Evolutionary conservation across 371 early-diverging fungal genomes (phyloP), one percentile per base, ranked within the genome.

Genomic region (Zancudomyces culisetae): DNA sequence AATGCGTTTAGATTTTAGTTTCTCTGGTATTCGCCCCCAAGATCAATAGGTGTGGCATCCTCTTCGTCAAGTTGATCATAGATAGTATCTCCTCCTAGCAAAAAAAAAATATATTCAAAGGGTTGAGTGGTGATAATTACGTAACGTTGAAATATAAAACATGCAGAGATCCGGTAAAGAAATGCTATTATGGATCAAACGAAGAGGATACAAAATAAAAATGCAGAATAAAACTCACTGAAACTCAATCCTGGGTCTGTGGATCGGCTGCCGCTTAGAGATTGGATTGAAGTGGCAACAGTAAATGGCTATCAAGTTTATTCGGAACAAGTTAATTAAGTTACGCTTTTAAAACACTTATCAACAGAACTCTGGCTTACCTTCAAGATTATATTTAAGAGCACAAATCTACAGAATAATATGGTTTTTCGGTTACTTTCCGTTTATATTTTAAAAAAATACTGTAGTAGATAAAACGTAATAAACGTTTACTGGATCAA

Each of bases 271-370:
- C 12, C n/a, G 18, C 24, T 47, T 18, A 27, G 6, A 8, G 48
- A 47, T 27, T 47, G 48, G 28, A 47, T 47, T 18, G 48, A 18
- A 6, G 48, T 47, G 12, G 48, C 48, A 24, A 47, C 48, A 18
- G 48, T 47, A 8, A 47, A 47, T 26, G 48, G 48, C 48, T 47
- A 47, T 6, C n/a, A n/a, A n/a, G 8, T 43, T 43, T 8, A 43
- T 21, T 13, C n/a, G 40, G n/a, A 13, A 13, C n/a, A 13, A 40
- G 40, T 40, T 40, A 40, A 13, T 40, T 40, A 13, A 40, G n/a
- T 40, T 13, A 40, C 10, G n/a, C n/a, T 40, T 40, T 40, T 40
- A 13, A 40, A 40, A 40, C 10, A 40, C 10, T 10, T 10, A n/a
- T 40, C 10, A n/a, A n/a, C 10, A 40, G 10, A n/a, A 40, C n/a